Evolutionary conservation across 768 basidiomycete genomes (phyloP).

Genomic region (Amyloporia xantha): DNA sequence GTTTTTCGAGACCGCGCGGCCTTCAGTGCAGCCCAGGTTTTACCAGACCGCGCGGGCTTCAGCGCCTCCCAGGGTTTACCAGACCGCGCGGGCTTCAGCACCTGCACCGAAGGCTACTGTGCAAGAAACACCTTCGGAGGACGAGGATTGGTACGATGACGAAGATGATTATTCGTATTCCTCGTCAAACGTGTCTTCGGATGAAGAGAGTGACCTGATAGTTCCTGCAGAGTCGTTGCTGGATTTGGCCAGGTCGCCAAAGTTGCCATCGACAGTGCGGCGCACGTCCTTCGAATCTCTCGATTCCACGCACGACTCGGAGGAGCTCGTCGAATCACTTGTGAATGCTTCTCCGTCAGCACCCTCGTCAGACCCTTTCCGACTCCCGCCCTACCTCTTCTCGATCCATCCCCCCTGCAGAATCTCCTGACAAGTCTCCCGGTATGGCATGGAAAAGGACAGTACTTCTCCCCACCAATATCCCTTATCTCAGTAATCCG

Average conservation of each 20-base stretch:
- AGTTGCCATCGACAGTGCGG: background rate
- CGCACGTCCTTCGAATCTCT: background rate
- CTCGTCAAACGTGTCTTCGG: too few relatives aligned
- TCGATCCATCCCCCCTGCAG: background rate
- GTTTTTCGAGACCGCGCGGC: background rate
- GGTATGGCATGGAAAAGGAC: slow-evolving; percentile 21
- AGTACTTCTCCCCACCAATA: slow-evolving; percentile 14
- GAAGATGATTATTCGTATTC: background rate
- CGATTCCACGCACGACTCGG: slow-evolving; percentile 8
- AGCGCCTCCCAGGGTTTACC: too few relatives aligned
- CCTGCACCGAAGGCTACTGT: too few relatives aligned
- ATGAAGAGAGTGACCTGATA: background rate
- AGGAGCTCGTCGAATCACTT: slow-evolving; percentile 20
- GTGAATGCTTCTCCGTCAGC: slow-evolving; percentile 11
- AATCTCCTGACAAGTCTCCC: slow-evolving; percentile 15
- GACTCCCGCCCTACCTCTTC: slow-evolving; percentile 3
- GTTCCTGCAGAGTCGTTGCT: background rate
- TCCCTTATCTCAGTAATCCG: slow-evolving; percentile 8
- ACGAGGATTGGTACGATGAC: too few relatives aligned
- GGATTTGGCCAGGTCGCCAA: background rate
- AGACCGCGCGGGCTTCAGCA: too few relatives aligned
- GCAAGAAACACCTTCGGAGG: too few relatives aligned
- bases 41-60: too few relatives aligned
- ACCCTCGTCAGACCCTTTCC: slow-evolving; percentile 5
- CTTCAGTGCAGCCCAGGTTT: too few relatives aligned